A percentile compares a stretch with the other conserved stretches of the same genome.
phyloP scores from a whole-genome alignment of 768 basidiomycete species.

The Leucosporidium yakuticum region DNA sequence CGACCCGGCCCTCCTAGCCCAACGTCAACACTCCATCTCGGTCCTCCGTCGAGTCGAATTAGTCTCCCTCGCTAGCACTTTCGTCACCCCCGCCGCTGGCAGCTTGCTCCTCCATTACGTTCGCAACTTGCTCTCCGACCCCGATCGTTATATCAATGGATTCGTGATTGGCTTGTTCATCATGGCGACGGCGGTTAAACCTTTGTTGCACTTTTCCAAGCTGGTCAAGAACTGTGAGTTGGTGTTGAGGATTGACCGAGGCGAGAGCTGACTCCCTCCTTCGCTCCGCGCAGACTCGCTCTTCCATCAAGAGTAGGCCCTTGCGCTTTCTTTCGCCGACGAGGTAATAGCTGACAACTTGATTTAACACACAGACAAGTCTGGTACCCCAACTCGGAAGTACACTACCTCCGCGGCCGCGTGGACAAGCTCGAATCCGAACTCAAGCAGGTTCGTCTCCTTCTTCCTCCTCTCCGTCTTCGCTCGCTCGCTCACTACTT shows the following conservation, averaged over 20 bases:
- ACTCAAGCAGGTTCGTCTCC: background rate
- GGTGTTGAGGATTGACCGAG: background rate
- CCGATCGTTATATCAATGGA: constrained; percentile 40
- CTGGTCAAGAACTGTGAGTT: constrained; percentile 32
- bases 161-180: constrained; percentile 36
- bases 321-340: too few species aligned
- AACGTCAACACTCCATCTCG: constrained; percentile 13
- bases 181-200: constrained; percentile 39
- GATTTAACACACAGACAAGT: constrained; percentile 12
- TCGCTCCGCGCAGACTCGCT: constrained; percentile 13
- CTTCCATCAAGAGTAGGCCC: constrained; percentile 28
- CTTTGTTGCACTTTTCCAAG: constrained; percentile 31
- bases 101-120: constrained; percentile 29
- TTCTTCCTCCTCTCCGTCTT: background rate
- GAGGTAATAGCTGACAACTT: too few species aligned
- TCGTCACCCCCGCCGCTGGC: constrained; percentile 35
- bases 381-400: constrained; percentile 33
- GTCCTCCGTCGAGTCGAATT: constrained; percentile 34
- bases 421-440: constrained; percentile 36
- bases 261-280: too few species aligned
- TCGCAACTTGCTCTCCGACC: constrained; percentile 29
- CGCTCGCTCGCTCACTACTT: too few species aligned
- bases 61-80: constrained; percentile 31
- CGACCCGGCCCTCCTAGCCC: constrained; percentile 7
- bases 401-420: constrained; percentile 26